Evolutionary conservation across 345 rosid species (phyloP).

Genomic region (Rhodamnia rubescens): DNA sequence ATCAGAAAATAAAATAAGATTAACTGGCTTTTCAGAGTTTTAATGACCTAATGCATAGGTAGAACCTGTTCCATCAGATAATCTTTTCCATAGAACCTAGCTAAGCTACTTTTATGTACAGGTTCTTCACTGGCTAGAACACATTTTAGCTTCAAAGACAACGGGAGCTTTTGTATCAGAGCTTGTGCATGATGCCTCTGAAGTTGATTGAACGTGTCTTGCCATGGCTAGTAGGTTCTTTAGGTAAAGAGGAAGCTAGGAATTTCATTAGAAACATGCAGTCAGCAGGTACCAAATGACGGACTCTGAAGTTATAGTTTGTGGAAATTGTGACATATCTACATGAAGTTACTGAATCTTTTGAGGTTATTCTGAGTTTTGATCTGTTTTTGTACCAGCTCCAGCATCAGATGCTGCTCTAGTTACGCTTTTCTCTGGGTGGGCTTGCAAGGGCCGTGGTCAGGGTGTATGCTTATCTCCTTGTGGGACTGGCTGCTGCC

Average conservation of each 20-base stretch:
- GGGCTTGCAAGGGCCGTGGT: slow-evolving; percentile 86
- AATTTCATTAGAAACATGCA: slow-evolving; percentile 64
- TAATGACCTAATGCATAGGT: neutral
- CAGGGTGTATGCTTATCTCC: slow-evolving; percentile 59
- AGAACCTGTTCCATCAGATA: neutral
- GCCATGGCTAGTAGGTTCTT: slow-evolving; percentile 76
- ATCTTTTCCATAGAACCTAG: neutral
- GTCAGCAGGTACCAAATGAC: slow-evolving; percentile 44
- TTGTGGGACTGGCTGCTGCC: slow-evolving; percentile 42
- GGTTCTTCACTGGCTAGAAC: slow-evolving; percentile 80
- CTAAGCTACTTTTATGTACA: slow-evolving; percentile 21
- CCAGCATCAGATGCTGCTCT: slow-evolving; percentile 56
- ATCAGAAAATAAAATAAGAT: neutral
- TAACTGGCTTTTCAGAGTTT: neutral
- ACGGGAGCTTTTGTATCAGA: slow-evolving; percentile 72
- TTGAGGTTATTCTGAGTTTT: neutral
- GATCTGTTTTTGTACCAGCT: slow-evolving; percentile 34
- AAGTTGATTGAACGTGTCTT: slow-evolving; percentile 80
- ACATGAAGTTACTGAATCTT: neutral
- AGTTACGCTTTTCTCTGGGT: slow-evolving; percentile 79
- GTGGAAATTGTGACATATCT: neutral
- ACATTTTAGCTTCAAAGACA: slow-evolving; percentile 65
- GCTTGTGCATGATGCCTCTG: slow-evolving; percentile 82
- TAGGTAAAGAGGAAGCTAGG: slow-evolving; percentile 61
- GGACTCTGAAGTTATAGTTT: neutral